Percentiles rank a stretch among this genome's conserved stretches.
Conservation (phyloP, 345 rosid species). For the Syzygium oleosum region DNA sequence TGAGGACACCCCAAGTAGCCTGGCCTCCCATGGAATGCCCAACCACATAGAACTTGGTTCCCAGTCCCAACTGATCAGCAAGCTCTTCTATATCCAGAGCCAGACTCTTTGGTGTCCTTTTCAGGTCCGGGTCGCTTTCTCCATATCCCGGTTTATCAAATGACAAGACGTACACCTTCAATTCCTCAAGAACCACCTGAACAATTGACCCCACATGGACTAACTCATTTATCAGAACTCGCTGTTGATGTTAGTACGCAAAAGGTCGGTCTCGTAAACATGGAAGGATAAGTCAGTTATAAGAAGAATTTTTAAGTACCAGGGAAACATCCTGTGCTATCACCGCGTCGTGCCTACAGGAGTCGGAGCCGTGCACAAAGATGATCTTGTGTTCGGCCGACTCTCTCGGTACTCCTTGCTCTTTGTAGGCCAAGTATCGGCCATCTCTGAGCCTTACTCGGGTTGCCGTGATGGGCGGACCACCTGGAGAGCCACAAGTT, state of each 20-base stretch:
- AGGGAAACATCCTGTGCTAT: neutral
- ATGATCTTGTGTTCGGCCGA: slow-evolving; percentile 30
- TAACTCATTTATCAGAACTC: neutral
- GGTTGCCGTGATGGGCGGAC: slow-evolving; percentile 26
- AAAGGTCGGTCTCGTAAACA: neutral
- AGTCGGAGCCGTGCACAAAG: slow-evolving; percentile 32
- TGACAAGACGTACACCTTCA: slow-evolving; percentile 23
- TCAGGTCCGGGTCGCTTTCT: slow-evolving; percentile 40
- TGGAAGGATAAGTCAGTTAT: neutral
- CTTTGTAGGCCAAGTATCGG: slow-evolving; percentile 44
- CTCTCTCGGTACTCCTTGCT: slow-evolving; percentile 30
- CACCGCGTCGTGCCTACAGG: slow-evolving; percentile 3
- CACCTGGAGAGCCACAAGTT: slow-evolving; percentile 26
- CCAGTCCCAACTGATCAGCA: slow-evolving; percentile 31
- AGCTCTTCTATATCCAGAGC: slow-evolving; percentile 43
- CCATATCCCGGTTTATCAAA: slow-evolving; percentile 48
- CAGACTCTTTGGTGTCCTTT: slow-evolving; percentile 27
- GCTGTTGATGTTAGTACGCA: neutral
- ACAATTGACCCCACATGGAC: neutral
- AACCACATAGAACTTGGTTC: slow-evolving; percentile 36
- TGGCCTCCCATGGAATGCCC: slow-evolving; percentile 60
- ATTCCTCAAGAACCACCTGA: slow-evolving; percentile 35
- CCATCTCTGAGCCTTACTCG: slow-evolving; percentile 43
- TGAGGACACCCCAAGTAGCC: slow-evolving; percentile 39
- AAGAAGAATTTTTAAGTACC: neutral